These are phyloP conservation scores for Juncus inflexus DNA, from an alignment of 176 grass and related monocot species.

Conservation along the genomic window DNA sequence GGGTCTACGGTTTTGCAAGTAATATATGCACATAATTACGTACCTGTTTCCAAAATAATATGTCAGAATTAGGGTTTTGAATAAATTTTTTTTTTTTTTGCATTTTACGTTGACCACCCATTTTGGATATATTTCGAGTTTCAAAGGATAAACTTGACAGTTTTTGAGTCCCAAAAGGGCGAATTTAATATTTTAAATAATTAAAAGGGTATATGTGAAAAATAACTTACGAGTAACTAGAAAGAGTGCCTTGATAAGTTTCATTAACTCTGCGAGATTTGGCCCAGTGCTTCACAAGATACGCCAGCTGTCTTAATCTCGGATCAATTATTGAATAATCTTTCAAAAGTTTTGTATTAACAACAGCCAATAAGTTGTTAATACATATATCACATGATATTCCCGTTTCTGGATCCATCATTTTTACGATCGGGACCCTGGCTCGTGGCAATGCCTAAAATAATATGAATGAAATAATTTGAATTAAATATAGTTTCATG, in stretches of 20 bases:
- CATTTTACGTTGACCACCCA: too few relatives aligned
- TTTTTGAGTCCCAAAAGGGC: too few relatives aligned
- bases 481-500: too few relatives aligned
- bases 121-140: too few relatives aligned
- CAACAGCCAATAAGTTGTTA: conserved; percentile 96
- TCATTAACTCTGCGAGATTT: conserved; percentile 88
- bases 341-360: conserved; percentile 93
- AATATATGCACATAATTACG: conserved; percentile 98
- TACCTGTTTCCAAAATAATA: conserved; percentile 42
- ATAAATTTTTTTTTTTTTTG: too few relatives aligned
- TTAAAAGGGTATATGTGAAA: conserved; percentile 10
- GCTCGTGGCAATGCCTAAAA: conserved; percentile 87
- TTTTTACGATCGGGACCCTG: conserved; percentile 97
- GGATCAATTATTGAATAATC: conserved; percentile 89
- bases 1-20: conserved; percentile 64
- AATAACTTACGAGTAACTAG: conserved; percentile 92
- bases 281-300: conserved; percentile 98
- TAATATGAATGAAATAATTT: conserved; percentile 2
- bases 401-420: conserved; percentile 90
- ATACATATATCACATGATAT: conserved; percentile 97
- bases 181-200: neutral
- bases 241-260: conserved; percentile 98
- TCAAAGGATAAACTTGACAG: too few relatives aligned
- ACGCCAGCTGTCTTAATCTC: conserved; percentile 75
- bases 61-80: too few relatives aligned